Conservation (phyloP, 441 rosid genomes). For the Manihot esculenta region DNA sequence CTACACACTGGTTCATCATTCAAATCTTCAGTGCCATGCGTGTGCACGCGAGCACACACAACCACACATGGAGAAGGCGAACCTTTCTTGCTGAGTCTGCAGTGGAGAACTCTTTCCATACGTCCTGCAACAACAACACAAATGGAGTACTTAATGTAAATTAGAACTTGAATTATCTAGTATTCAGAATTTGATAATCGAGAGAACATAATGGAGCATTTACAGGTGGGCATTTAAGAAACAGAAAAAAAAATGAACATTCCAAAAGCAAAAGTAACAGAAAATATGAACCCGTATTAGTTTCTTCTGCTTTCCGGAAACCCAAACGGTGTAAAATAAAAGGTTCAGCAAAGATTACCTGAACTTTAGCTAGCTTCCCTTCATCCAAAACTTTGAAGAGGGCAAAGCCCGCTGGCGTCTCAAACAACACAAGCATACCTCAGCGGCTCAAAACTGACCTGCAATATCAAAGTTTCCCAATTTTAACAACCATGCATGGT, state of each 20-base stretch:
- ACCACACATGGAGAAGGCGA: neutral
- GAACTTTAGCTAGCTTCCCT: constrained; percentile 76
- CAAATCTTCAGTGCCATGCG: neutral
- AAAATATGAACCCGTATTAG: too few species aligned
- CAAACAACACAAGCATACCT: constrained; percentile 70
- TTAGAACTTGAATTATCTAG: neutral
- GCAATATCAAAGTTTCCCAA: neutral
- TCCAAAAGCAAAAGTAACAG: neutral
- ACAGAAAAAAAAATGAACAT: too few species aligned
- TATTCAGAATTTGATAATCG: neutral
- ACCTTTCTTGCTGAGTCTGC: constrained; percentile 75
- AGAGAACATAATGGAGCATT: neutral
- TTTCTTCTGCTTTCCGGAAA: too few species aligned
- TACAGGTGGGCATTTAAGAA: neutral
- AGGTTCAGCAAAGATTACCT: constrained; percentile 41
- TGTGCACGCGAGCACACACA: neutral
- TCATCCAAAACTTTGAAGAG: constrained; percentile 86
- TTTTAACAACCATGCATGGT: too few species aligned
- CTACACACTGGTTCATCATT: neutral
- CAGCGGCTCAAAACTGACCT: neutral
- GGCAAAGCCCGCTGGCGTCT: constrained; percentile 88
- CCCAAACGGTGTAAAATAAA: neutral
- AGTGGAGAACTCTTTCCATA: constrained; percentile 55
- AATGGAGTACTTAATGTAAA: neutral
- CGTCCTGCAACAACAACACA: constrained; percentile 44